Base-by-base conservation (phyloP, 768 basidiomycete species). In the Hortiboletus flavorubellus region DNA sequence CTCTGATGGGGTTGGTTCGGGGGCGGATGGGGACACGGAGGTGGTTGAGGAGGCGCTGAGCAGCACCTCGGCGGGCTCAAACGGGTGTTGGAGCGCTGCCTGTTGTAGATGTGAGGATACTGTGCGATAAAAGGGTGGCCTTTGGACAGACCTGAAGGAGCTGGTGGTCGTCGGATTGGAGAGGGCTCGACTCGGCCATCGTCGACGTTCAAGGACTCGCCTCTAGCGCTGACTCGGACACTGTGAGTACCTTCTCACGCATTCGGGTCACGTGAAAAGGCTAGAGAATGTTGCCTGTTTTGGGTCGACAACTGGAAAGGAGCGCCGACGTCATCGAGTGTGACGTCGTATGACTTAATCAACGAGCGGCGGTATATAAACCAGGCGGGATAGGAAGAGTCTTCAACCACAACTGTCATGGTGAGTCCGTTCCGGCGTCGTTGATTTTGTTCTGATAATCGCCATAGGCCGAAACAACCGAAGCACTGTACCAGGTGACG, bases 181-280 rank as follows among this genome's bases (percentile, higher is more conserved):
- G 60, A 21, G 42, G 47, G 18, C 64, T 64, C 43, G 65, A 60
- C 51, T 72, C 66, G 1, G 66, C 58, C 70, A 70, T 72, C 48
- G 49, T 55, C 45, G 42, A 49, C 43, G 21, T 33, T 15, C 37
- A 31, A 30, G 16, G 11, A 23, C 30, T 16, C 11, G 40, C 15
- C 10, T n/a, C 3, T 14, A 4, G 34, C 34, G 31, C 31, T 33
- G 31, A 33, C 31, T 11, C 21, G 21, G 21, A 21, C 21, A 21
- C 21, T 21, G 21, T 21, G 21, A 21, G 33, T 33, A 33, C 33
- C 12, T 30, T 61, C 50, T 37, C 59, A 54, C 56, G 43, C 14
- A 2, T 2, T 3, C 15, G 7, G 2, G 16, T 53, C 63, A 64
- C 62, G 55, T 62, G 60, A 26, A 1, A 0, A 0, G 1, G 46